phyloP scores from a whole-genome alignment of 768 basidiomycete species.

The Porphyrellus cyaneotinctus region DNA sequence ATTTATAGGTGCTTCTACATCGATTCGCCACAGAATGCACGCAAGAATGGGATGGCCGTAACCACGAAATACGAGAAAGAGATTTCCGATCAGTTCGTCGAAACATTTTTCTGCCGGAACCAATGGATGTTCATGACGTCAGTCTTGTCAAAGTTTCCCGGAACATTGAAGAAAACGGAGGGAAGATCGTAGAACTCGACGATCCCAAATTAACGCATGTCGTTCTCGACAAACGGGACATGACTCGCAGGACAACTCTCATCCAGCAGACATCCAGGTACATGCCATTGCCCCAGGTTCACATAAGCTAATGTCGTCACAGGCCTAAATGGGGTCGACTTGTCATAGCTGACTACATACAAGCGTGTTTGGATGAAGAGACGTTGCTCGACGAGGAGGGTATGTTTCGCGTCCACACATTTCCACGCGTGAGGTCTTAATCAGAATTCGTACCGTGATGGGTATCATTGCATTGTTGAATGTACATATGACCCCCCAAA shows the following conservation, averaged over 20 bases:
- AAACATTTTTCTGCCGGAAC: not conserved
- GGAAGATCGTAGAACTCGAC: conserved; percentile 60
- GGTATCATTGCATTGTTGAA: not conserved
- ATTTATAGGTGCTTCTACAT: conserved; percentile 78
- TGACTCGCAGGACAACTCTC: conserved; percentile 64
- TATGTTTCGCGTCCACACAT: conserved; percentile 2
- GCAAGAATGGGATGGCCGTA: conserved; percentile 55
- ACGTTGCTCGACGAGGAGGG: conserved; percentile 86
- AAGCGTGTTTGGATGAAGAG: conserved; percentile 75
- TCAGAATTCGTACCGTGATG: conserved; percentile 27
- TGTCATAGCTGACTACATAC: conserved; percentile 72
- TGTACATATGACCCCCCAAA: too few species aligned
- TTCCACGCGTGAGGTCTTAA: not conserved
- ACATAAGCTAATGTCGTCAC: conserved; percentile 10
- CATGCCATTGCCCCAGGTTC: conserved; percentile 21
- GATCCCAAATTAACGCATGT: conserved; percentile 86
- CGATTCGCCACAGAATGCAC: conserved; percentile 75
- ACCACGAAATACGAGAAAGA: conserved; percentile 50
- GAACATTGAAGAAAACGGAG: conserved; percentile 66
- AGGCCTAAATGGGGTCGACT: conserved; percentile 82
- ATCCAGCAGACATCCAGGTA: conserved; percentile 71
- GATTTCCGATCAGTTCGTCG: conserved; percentile 50
- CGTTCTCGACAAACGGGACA: conserved; percentile 78
- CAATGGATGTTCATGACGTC: not conserved
- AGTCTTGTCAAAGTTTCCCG: conserved; percentile 56